Evolutionary conservation across 1,284 basidiomycete species (phyloP), one percentile per base, ranked within the genome.

Genomic region (Malassezia vespertilionis): DNA sequence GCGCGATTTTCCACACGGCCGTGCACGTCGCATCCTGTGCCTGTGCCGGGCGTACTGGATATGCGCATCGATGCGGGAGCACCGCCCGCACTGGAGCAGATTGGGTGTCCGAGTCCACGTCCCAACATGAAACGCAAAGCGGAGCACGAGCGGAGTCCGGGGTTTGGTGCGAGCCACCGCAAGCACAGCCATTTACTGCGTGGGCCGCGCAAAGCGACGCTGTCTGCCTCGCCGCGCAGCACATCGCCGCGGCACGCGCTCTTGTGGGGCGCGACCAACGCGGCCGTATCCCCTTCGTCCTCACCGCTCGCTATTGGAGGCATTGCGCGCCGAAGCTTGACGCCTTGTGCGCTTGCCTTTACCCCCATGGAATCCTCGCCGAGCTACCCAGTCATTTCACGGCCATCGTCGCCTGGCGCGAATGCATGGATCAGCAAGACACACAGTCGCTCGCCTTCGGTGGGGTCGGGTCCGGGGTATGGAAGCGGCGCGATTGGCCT

Each of bases 401-500:
- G 41, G 17, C 28, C 41, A 2, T 8, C 26, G 32, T 43, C 41
- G 27, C 41, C 33, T 3, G 17, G 22, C 34, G n/a, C n/a, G n/a
- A 42, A n/a, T 18, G 18, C 28, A 5, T 42, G 40, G 40, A 33
- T n/a, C 17, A 12, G 23, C 10, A 30, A 28, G 7, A 5, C 30
- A 2, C 31, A 41, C 33, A 33, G 15, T 12, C 26, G 26, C 18
- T 40, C 39, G 11, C 39, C 39, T 10, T 40, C 39, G 18, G 33
- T 39, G 9, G 47, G 47, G 30, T 51, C 48, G 5, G 48, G 48
- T 18, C 48, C 48, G 11, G 48, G 48, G 28, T 51, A 51, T 26
- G 48, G 48, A 21, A 40, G 38, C 20, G 43, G 32, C 15, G 48
- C 48, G 9, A 51, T 51, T 15, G 48, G 48, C 12, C 38, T 51